Evolutionary conservation across 1,284 basidiomycete genomes (phyloP), one percentile per base, ranked within the genome.

Genomic region (Earliella scabrosa): DNA sequence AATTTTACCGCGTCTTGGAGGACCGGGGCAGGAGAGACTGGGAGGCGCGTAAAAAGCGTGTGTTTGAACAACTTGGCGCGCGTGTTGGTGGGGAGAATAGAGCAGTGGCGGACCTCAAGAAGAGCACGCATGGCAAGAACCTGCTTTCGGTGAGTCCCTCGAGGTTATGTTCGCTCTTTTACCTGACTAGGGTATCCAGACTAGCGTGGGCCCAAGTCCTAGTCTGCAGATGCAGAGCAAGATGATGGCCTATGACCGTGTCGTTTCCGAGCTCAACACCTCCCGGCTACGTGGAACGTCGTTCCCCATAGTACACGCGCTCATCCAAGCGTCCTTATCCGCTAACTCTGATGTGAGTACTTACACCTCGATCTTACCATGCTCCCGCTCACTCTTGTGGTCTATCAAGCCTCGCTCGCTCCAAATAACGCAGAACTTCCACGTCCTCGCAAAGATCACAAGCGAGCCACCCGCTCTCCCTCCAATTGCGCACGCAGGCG

Each of bases 161-260:
- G n/a, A n/a, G n/a, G n/a, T n/a, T n/a, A n/a, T n/a, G n/a, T n/a
- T n/a, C n/a, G n/a, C n/a, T n/a, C n/a, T n/a, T n/a, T n/a, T n/a
- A n/a, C n/a, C n/a, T 23, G 8, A 20, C 29, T 31, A 31, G 2
- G 38, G 8, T n/a, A 23, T 38, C 24, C 60, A 85, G 81, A 71
- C 80, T 36, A 81, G 79, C 65, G 74, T 76, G 18, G 75, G 79
- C 3, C 82, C 86, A 0, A 82, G 79, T 56, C 75, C 87, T 21
- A 86, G 80, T 20, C 71, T 91, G 46, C 87, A 91, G 65, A 89
- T 93, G 83, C 95, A 97, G 74, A 88, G 83, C 71, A 94, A 94
- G 75, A 96, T 97, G 93, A 92, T 96, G 85, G 87, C 86, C n/a
- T 98, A 97, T 71, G 92, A 94, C 73, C 85, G 85, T 53, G 87